Evolutionary conservation across 2,329 filamentous ascomycete species (phyloP), one percentile per base, ranked within the genome.

Genomic region (Fusarium praegraminearum): DNA sequence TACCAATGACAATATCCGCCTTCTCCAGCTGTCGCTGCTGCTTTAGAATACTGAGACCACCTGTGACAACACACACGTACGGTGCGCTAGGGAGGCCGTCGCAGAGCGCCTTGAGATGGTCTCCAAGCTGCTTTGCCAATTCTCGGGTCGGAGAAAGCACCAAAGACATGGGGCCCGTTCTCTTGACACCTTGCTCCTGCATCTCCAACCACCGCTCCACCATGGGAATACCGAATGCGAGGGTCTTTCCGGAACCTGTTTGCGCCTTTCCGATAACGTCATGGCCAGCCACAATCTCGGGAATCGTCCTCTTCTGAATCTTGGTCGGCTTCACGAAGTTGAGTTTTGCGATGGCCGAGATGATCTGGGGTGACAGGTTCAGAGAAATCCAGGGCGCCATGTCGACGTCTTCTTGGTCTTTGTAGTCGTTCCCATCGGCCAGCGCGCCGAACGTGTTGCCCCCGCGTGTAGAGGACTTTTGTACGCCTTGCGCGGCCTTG

Each of bases 261-360:
- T 95, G 91, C 3, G 96, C 96, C 81, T 99, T 99, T 43, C 96
- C 96, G 69, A 99, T 92, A 18, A 98, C 91, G 79, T 99, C 95
- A 77, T 93, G 92, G 0, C 95, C 95, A 8, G 89, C 87, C 22
- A 95, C 78, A 46, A 98, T 92, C 55, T 92, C 87, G 0, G 96
- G 94, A 72, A 99, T 97, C 1, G 93, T 85, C 35, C 89, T 85
- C 22, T 85, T 81, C 78, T 99, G 96, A 61, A 99, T 97, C 1
- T 87, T 81, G 1, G 94, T 98, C 1, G 96, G 96, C 62, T 88
- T 90, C 7, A 86, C 77, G 77, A 98, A 98, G 61, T 91, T 91
- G 65, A 98, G 83, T 71, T 90, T 91, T 3, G 93, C 90, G 33
- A 99, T 83, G 18, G 93, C 89, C 3, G 90, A 89, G 20, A 97